Evolutionary conservation across 2,329 filamentous ascomycete species (phyloP), one percentile per base, ranked within the genome.

Genomic region (Fusarium xylarioides): DNA sequence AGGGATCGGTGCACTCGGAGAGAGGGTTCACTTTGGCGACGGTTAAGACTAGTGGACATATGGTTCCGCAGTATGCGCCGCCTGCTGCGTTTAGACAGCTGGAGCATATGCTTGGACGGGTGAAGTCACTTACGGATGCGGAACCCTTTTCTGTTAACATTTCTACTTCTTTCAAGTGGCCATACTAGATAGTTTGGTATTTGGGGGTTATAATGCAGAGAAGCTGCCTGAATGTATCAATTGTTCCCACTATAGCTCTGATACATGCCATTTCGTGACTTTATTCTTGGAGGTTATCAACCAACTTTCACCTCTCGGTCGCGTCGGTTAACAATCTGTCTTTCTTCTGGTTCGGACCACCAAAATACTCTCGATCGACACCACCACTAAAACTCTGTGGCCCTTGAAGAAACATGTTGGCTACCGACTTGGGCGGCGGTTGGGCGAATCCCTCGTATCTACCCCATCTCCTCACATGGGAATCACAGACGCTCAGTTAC

Each of bases 101-200:
- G 7, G 66, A 68, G 32, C 57, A 68, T 44, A 50, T 68, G 3
- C 64, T 68, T n/a, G 66, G 66, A n/a, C 23, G 66, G 5, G 66
- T 68, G 26, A 67, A 68, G 32, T 68, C 64, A 0, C 30, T 68
- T 1, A 49, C 64, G 1, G 64, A 68, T 11, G 47, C 64, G 1
- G 64, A 68, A 7, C 64, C 64, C 0, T 68, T 54, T 9, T 63
- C 66, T 21, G 5, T 68, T 1, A 68, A 68, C 1, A 68, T 68
- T 12, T 68, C 66, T 7, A 68, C 66, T 30, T 63, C 64, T 4
- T 68, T 68, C 21, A 68, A 49, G n/a, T 68, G 66, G 66, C 66
- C 64, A 0, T 68, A 63, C 3, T 68, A 67, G n/a, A 21, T n/a
- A n/a, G 4, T 23, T 14, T 8, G 3, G 11, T 6, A 3, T 32